phyloP scores from a whole-genome alignment of 352 stramenopile genomes.

The Phytophthora parvispora region DNA sequence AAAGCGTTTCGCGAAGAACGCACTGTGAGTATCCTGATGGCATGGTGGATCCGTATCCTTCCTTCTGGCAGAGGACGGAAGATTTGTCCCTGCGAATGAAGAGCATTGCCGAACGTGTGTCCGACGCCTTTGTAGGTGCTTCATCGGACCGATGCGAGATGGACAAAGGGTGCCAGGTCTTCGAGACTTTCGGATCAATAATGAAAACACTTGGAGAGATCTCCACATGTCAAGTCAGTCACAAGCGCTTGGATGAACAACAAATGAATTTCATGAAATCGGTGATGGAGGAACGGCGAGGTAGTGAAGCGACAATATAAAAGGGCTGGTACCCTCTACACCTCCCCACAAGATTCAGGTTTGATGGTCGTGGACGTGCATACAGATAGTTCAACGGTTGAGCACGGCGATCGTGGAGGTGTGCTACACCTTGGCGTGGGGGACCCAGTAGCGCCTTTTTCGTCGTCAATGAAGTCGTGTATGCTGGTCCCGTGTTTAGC shows the following conservation, averaged over 20 bases:
- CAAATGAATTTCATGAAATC: slow-evolving; percentile 32
- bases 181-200: slow-evolving; percentile 11
- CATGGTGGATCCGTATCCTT: slow-evolving; percentile 31
- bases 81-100: slow-evolving; percentile 13
- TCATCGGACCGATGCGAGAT: neutral
- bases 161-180: slow-evolving; percentile 1
- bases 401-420: slow-evolving; percentile 9
- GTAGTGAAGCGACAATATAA: slow-evolving; percentile 14
- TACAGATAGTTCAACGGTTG: slow-evolving; percentile 8
- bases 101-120: neutral
- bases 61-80: slow-evolving; percentile 14
- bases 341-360: slow-evolving; percentile 5
- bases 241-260: slow-evolving; percentile 1
- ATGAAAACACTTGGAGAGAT: slow-evolving; percentile 27
- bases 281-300: slow-evolving; percentile 29
- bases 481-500: slow-evolving; percentile 22
- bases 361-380: slow-evolving; percentile 18
- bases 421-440: slow-evolving; percentile 14
- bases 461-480: neutral
- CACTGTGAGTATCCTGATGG: slow-evolving; percentile 19
- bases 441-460: slow-evolving; percentile 4
- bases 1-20: slow-evolving; percentile 22
- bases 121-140: neutral
- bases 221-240: slow-evolving; percentile 1
- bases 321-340: slow-evolving; percentile 24